Conservation (phyloP, 345 rosid species). For the Lepidium didymum region DNA sequence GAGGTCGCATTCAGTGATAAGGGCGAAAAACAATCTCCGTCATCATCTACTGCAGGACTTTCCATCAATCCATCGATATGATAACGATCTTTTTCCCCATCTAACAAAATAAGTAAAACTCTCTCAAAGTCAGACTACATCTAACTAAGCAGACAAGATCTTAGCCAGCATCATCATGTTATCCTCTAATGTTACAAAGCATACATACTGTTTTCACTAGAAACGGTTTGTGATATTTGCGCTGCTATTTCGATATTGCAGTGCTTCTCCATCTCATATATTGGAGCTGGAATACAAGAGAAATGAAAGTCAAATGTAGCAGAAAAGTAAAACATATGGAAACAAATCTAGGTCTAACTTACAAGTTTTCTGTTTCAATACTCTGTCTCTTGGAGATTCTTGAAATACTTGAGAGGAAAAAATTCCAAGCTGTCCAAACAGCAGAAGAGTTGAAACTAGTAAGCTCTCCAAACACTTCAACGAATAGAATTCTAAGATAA, state of each 20-base stretch:
- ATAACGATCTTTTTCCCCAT: constrained; percentile 62
- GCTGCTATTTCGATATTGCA: constrained; percentile 95
- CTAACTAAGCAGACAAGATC: background rate
- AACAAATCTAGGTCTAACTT: constrained; percentile 7
- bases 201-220: constrained; percentile 29
- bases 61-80: constrained; percentile 91
- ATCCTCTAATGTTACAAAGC: background rate
- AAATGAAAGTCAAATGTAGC: constrained; percentile 13
- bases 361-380: constrained; percentile 78
- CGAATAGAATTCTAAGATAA: background rate
- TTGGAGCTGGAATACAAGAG: constrained; percentile 55
- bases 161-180: background rate
- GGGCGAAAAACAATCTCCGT: constrained; percentile 85
- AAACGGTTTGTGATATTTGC: constrained; percentile 54
- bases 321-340: background rate
- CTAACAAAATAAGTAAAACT: constrained; percentile 35
- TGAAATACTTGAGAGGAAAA: constrained; percentile 96
- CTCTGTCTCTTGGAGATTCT: constrained; percentile 76
- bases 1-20: constrained; percentile 82
- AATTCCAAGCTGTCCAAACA: constrained; percentile 75
- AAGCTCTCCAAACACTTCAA: background rate
- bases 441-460: background rate
- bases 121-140: background rate
- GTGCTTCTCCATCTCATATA: constrained; percentile 93
- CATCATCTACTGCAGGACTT: constrained; percentile 91